Conservation (phyloP, 2,329 filamentous ascomycete species). For the Helicocarpus griseus region DNA sequence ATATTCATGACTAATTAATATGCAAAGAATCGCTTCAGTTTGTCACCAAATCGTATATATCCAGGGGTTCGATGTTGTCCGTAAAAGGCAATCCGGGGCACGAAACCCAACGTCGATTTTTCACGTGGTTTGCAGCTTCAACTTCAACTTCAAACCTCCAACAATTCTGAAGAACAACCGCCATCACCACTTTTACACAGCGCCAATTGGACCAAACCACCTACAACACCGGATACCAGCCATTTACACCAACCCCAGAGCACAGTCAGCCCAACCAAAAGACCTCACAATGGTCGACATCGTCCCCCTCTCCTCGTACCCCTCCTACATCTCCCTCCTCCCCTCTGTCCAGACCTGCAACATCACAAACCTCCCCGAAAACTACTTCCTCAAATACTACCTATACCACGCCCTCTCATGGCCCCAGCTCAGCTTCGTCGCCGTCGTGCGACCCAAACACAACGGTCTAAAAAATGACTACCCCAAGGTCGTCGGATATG, state of each 20-base stretch:
- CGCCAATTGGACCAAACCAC: neutral
- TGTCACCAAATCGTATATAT: neutral
- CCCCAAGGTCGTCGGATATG: constrained; percentile 96
- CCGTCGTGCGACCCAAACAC: constrained; percentile 76
- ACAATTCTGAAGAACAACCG: neutral
- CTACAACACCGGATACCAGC: neutral
- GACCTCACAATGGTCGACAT: constrained; percentile 38
- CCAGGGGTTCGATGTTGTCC: neutral
- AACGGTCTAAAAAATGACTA: constrained; percentile 52
- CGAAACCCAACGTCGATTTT: neutral
- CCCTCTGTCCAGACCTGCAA: constrained; percentile 90
- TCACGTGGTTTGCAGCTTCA: constrained; percentile 1
- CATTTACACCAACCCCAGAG: neutral
- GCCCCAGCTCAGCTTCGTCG: constrained; percentile 95
- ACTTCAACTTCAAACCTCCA: neutral
- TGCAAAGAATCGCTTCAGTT: neutral
- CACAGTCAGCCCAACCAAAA: neutral
- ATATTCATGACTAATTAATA: too few species aligned
- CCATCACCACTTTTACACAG: neutral
- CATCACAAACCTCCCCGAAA: constrained; percentile 97
- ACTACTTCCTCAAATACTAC: constrained; percentile 99
- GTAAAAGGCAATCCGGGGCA: neutral
- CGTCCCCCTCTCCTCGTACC: constrained; percentile 37
- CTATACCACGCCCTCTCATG: constrained; percentile 97
- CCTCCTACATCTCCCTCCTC: constrained; percentile 69